A percentile compares a stretch with the other conserved stretches of the same genome.
Conservation (phyloP, 2,329 filamentous ascomycete species). For the Byssochlamys sp. region DNA sequence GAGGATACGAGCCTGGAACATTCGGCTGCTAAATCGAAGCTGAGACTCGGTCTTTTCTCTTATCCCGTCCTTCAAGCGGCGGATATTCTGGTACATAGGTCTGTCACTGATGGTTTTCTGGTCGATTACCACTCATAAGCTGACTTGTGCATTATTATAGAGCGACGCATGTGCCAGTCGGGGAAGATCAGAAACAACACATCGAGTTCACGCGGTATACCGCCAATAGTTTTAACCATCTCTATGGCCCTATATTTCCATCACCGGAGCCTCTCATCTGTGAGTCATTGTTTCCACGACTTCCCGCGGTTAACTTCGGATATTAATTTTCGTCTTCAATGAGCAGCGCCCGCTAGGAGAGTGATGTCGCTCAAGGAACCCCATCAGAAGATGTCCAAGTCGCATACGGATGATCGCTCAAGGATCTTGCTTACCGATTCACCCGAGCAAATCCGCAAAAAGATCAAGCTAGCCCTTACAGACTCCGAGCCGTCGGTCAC, state of each 20-base stretch:
- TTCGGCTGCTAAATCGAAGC: conserved; percentile 46
- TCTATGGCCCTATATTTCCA: conserved; percentile 55
- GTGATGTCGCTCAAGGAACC: conserved; percentile 84
- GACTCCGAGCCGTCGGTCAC: conserved; percentile 60
- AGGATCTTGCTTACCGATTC: conserved; percentile 74
- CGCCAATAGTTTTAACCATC: conserved; percentile 75
- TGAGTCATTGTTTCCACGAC: conserved; percentile 28
- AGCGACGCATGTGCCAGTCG: conserved; percentile 89
- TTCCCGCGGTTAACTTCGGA: not conserved
- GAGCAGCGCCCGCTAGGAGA: conserved; percentile 62
- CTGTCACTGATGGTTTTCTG: conserved; percentile 7
- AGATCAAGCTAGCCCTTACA: conserved; percentile 65
- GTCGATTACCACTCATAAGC: conserved; percentile 1
- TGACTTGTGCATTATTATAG: conserved; percentile 31
- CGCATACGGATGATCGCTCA: conserved; percentile 59
- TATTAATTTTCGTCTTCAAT: not conserved
- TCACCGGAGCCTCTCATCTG: conserved; percentile 63
- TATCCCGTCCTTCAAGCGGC: conserved; percentile 94
- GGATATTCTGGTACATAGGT: conserved; percentile 80
- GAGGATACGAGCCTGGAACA: conserved; percentile 52
- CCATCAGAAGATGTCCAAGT: conserved; percentile 87
- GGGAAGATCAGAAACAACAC: conserved; percentile 90
- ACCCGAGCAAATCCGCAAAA: conserved; percentile 53
- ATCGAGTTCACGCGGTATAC: conserved; percentile 84
- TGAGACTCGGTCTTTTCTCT: conserved; percentile 85